Evolutionary conservation across 306 rosid species (phyloP).

Genomic region (Cucurbita pepo): DNA sequence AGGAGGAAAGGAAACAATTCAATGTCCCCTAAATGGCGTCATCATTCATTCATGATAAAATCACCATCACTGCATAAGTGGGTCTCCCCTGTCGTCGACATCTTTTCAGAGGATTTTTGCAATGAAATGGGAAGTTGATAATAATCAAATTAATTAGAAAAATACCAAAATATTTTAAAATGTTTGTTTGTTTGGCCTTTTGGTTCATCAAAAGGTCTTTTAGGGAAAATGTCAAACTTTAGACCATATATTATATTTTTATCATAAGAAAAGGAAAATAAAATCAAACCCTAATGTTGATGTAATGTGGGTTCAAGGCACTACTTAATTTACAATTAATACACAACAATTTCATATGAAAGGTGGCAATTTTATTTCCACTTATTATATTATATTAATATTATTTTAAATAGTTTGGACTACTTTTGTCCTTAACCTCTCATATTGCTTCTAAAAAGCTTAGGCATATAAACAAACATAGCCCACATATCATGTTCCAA

Average conservation of each 20-base stretch:
- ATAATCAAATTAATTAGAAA: background rate
- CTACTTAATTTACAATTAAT: background rate
- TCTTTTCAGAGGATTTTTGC: no score
- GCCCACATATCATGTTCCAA: constrained; percentile 3
- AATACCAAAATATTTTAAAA: background rate
- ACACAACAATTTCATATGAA: background rate
- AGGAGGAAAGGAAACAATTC: no score
- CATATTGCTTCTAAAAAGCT: constrained; percentile 5
- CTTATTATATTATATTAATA: background rate
- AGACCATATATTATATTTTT: background rate
- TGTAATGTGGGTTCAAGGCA: background rate
- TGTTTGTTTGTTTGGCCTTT: background rate
- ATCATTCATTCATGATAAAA: no score
- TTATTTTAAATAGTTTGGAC: background rate
- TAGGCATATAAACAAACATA: background rate
- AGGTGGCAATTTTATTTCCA: constrained; percentile 3
- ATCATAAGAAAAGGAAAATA: background rate
- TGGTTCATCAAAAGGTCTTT: no score
- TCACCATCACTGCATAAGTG: no score
- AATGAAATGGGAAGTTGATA: no score
- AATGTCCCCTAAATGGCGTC: no score
- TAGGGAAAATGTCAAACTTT: no score
- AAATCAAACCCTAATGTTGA: background rate
- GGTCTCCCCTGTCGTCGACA: no score
- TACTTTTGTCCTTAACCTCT: constrained; percentile 2